Evolutionary conservation across 2,329 filamentous ascomycete genomes (phyloP).

Genomic region (Dactylonectria macrodidyma): DNA sequence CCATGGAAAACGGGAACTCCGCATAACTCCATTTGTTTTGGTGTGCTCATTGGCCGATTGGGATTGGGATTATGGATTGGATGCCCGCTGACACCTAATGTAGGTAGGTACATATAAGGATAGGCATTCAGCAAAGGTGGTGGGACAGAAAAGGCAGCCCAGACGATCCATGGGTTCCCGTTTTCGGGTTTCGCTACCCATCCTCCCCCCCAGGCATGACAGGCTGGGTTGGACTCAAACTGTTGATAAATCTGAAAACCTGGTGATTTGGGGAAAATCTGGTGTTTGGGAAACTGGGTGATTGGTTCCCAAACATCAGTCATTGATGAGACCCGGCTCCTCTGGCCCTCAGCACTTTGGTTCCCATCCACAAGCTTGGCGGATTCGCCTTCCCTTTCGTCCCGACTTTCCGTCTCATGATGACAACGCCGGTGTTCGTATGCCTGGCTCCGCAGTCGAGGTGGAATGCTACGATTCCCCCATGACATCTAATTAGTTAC

Average conservation of each 20-base stretch:
- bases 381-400: background rate
- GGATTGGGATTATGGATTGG: background rate
- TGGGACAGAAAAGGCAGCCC: too few species aligned
- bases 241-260: too few species aligned
- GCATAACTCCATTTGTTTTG: background rate
- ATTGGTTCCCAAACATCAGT: background rate
- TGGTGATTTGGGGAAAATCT: background rate
- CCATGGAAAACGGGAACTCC: background rate
- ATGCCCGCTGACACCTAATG: background rate
- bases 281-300: background rate
- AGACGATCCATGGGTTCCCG: too few species aligned
- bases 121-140: too few species aligned
- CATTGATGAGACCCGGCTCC: background rate
- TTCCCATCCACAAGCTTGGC: background rate
- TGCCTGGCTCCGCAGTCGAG: background rate
- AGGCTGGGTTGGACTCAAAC: too few species aligned
- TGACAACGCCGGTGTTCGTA: background rate
- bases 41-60: background rate
- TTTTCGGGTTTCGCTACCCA: too few species aligned
- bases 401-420: background rate
- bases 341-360: background rate
- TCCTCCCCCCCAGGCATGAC: too few species aligned
- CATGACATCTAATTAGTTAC: background rate
- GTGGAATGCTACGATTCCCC: background rate
- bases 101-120: too few species aligned